phyloP scores from a whole-genome alignment of 2,329 filamentous ascomycete species.

The Aulographum hederae region DNA sequence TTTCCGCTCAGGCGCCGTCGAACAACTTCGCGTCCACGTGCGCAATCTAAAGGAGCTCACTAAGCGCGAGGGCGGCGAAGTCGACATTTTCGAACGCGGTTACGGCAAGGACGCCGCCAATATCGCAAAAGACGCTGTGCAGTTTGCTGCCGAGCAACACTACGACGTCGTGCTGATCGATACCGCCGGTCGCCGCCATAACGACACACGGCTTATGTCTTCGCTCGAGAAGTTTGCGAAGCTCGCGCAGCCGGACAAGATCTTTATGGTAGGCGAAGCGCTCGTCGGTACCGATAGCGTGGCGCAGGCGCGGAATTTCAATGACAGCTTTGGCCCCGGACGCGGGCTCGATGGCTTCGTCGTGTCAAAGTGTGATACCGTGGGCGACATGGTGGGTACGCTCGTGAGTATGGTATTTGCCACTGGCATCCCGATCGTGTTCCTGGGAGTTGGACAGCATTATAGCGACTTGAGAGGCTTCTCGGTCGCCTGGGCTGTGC shows the following conservation, averaged over 20 bases:
- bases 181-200: slow-evolving; percentile 85
- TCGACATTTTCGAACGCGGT: slow-evolving; percentile 90
- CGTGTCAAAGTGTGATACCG: slow-evolving; percentile 95
- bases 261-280: slow-evolving; percentile 89
- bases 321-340: slow-evolving; percentile 68
- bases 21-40: slow-evolving; percentile 90
- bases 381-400: slow-evolving; percentile 96
- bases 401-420: slow-evolving; percentile 95
- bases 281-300: slow-evolving; percentile 92
- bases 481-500: slow-evolving; percentile 45
- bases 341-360: slow-evolving; percentile 87
- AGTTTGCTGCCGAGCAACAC: slow-evolving; percentile 51
- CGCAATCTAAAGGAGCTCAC: slow-evolving; percentile 82
- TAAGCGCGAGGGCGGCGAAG: slow-evolving; percentile 56
- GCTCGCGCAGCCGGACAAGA: slow-evolving; percentile 91
- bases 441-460: slow-evolving; percentile 59
- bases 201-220: slow-evolving; percentile 90
- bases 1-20: slow-evolving; percentile 90
- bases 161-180: slow-evolving; percentile 96
- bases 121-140: slow-evolving; percentile 87
- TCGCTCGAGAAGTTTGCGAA: slow-evolving; percentile 95
- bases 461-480: slow-evolving; percentile 46
- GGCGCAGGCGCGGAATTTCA: slow-evolving; percentile 91
- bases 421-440: slow-evolving; percentile 88
- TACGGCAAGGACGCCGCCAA: slow-evolving; percentile 96